Evolutionary conservation across 2,329 filamentous ascomycete species (phyloP), one percentile per base, ranked within the genome.

Genomic region (Botrytis hyacinthi): DNA sequence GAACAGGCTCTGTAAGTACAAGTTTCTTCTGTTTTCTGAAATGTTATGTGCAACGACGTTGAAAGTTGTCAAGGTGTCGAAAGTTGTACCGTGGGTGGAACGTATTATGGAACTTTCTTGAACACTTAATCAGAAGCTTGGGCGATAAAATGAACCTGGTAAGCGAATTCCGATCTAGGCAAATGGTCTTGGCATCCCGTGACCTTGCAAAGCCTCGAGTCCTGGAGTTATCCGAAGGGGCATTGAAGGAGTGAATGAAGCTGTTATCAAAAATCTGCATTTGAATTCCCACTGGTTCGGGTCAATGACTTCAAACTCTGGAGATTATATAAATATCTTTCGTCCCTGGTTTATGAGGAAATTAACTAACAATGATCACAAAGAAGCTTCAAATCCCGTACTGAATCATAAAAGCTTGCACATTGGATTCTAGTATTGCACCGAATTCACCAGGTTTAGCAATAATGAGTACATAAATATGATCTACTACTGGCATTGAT

Each of bases 11-110:
- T 67, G 60, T 72, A 59, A 57, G 29, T 66, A 67, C 22, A 51
- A 59, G 26, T 44, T 35, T 40, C 66, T 35, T 63, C 51, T 66
- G 22, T 67, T 20, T 42, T 48, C 26, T 57, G 8, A 32, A n/a
- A 37, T 44, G 57, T 40, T 42, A n/a, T 40, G 51, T 67, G 61
- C 61, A 72, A 67, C 37, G 46, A 66, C 20, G 70, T 66, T 57
- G 61, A 59, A 63, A 59, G 44, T 35, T 72, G 70, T 72, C 48
- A 44, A 72, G 70, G 57, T 44, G 20, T 46, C 51, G n/a, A 51
- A 71, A 71, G 60, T 61, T 26, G 3, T 62, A 42, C 16, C 12
- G 32, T 65, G 35, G 46, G 61, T 62, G 46, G 35, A 44, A 54
- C 26, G n/a, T 60, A 54, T 26, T 59, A 44, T 70, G 66, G 66